These are phyloP conservation scores for Hura crepitans DNA, from an alignment of 441 rosid species.

Conservation along the genomic window DNA sequence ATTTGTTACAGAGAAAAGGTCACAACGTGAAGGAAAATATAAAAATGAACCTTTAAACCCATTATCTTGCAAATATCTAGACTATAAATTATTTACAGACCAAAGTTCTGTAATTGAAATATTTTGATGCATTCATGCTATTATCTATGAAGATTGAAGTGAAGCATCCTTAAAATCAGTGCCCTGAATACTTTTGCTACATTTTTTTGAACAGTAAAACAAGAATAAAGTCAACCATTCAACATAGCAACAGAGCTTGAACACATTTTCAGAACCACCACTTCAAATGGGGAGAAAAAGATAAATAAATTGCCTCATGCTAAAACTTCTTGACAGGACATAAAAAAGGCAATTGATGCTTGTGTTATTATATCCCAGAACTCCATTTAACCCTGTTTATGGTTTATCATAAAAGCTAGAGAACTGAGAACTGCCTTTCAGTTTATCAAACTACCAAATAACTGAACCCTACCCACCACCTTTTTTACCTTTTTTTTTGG, in stretches of 20 bases:
- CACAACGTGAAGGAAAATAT: not conserved
- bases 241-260: conserved; percentile 3
- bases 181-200: not conserved
- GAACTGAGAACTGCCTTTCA: not conserved
- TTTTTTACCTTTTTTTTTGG: not conserved
- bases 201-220: not conserved
- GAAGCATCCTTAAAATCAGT: not conserved
- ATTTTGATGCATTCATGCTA: not conserved
- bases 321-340: not conserved
- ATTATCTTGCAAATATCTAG: not conserved
- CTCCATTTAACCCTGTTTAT: not conserved
- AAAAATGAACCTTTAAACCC: not conserved
- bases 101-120: not conserved
- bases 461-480: not conserved
- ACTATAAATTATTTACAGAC: not conserved
- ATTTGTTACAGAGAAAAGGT: conserved; percentile 1
- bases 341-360: conserved; percentile 3
- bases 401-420: not conserved
- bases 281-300: conserved; percentile 1
- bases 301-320: not conserved
- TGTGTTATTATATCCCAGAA: not conserved
- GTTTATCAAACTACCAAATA: not conserved
- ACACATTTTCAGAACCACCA: conserved; percentile 8
- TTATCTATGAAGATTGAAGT: conserved; percentile 5
- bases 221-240: not conserved